Base-by-base conservation (phyloP, 2,329 filamentous ascomycete species). In the Sodiomyces alkalinus region DNA sequence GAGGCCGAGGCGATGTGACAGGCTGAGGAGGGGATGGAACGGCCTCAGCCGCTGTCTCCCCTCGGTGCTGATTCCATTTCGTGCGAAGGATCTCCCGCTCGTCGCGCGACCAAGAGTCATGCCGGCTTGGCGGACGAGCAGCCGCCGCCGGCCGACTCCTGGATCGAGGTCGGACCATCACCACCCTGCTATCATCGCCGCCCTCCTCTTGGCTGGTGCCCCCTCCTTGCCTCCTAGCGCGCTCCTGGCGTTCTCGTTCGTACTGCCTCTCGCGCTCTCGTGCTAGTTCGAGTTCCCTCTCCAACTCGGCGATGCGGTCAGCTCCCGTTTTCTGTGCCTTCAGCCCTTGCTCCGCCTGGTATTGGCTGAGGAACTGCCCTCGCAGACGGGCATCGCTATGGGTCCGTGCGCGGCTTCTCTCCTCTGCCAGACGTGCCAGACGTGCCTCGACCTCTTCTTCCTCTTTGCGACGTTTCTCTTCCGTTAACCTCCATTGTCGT, bases 301-400 rank as follows among this genome's bases (percentile, higher is more conserved):
- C 87, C 5, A 96, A 63, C 47, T 94, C 43, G 45, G 45, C 33
- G 53, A 38, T 38, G n/a, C 36, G 32, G 2, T 47, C 41, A 43
- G 41, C 45, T 47, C 32, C 39, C 3, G 36, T 38, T 34, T 34
- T 36, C 14, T 38, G 36, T 4, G 36, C 27, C 17, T 36, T 36
- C 14, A 51, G 44, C 2, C 13, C 27, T 46, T 80, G 73, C 39
- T 82, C 75, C 13, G 76, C 73, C 48, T 82, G 78, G 47, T 93
- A 92, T 46, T 93, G 80, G 45, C 80, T 87, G 28, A 92, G 64
- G 41, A 77, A 86, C 46, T 93, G 85, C 3, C 85, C 85, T 34
- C 75, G 77, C 14, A 93, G 60, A 36, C 75, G 70, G 20, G 65
- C 62, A 41, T 85, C 75, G 41, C 65, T 64, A 38, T 61, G 53